These are phyloP conservation scores for Aristolochia californica DNA, from an alignment of 164 flowering plant genomes.

Conservation along the genomic window DNA sequence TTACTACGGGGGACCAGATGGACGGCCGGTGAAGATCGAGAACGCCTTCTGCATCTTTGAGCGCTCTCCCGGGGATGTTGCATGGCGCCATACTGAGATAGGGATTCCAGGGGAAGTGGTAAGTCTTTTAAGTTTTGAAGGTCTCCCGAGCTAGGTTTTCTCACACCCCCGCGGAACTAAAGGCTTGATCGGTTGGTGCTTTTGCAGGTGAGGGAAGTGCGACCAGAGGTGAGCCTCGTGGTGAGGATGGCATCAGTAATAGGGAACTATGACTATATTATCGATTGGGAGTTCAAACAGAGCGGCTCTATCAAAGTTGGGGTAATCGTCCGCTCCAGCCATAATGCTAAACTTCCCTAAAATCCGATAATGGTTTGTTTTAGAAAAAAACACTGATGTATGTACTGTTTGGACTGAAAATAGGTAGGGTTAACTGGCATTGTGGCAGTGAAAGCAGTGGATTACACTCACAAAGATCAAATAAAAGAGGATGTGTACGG, in stretches of 20 bases:
- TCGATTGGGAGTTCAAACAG: slow-evolving; percentile 52
- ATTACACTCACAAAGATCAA: slow-evolving; percentile 27
- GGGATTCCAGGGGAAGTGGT: slow-evolving; percentile 32
- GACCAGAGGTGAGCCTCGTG: slow-evolving; percentile 36
- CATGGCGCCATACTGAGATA: slow-evolving; percentile 48
- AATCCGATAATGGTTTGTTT: too few relatives aligned
- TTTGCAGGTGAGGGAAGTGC: slow-evolving; percentile 29
- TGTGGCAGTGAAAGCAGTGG: slow-evolving; percentile 32
- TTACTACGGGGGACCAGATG: slow-evolving; percentile 19
- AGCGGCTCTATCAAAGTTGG: slow-evolving; percentile 40
- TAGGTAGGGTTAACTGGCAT: slow-evolving; percentile 54
- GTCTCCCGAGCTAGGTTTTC: too few relatives aligned
- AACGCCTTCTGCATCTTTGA: slow-evolving; percentile 42
- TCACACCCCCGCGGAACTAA: too few relatives aligned
- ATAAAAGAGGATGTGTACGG: slow-evolving; percentile 30
- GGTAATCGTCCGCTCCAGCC: too few relatives aligned
- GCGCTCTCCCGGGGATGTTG: slow-evolving; percentile 30
- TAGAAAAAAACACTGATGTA: too few relatives aligned
- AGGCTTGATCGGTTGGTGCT: background rate
- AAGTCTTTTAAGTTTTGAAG: slow-evolving; percentile 11
- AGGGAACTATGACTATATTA: slow-evolving; percentile 46
- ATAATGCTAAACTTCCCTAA: too few relatives aligned
- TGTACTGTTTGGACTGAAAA: too few relatives aligned
- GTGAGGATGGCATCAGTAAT: slow-evolving; percentile 39
- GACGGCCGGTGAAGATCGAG: slow-evolving; percentile 16